These are phyloP conservation scores for Sphaerostilbella broomeana DNA, from an alignment of 2,329 filamentous ascomycete genomes.

Conservation along the genomic window DNA sequence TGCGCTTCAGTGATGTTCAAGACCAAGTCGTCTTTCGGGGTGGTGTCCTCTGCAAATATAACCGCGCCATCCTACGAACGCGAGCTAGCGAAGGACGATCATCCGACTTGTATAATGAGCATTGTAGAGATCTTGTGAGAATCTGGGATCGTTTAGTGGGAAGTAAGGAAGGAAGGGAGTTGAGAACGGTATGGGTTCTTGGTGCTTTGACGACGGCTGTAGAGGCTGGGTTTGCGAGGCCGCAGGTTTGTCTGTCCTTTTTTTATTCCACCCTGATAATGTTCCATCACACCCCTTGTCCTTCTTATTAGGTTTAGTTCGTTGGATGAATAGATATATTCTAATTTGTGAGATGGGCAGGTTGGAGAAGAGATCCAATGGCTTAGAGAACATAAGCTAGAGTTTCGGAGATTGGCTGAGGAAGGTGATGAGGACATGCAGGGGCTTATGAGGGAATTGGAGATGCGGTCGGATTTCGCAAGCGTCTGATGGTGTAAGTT, in stretches of 20 bases:
- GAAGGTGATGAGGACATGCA: conserved; percentile 2
- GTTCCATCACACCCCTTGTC: not conserved
- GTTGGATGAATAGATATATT: not conserved
- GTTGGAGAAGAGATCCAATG: conserved; percentile 7
- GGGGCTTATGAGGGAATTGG: not conserved
- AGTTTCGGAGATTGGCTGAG: conserved; percentile 2
- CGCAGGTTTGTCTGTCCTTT: conserved; percentile 3
- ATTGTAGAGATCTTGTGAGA: conserved; percentile 3
- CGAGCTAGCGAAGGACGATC: conserved; percentile 4
- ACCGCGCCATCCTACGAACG: conserved; percentile 6
- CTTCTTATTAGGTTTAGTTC: not conserved
- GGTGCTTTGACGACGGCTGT: conserved; percentile 2
- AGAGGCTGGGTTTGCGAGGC: conserved; percentile 6
- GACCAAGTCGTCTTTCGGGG: conserved; percentile 8
- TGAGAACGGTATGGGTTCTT: conserved; percentile 4
- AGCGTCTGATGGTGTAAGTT: no score
- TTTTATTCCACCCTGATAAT: not conserved
- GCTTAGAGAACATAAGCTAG: not conserved
- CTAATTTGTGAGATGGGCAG: not conserved
- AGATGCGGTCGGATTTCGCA: no score
- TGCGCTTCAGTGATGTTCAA: conserved; percentile 7
- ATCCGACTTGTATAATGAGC: conserved; percentile 1
- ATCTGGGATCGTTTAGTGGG: conserved; percentile 4
- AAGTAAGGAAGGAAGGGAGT: not conserved
- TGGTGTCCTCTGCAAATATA: conserved; percentile 5